phyloP scores from a whole-genome alignment of 306 rosid species.

The Arachis hypogaea region DNA sequence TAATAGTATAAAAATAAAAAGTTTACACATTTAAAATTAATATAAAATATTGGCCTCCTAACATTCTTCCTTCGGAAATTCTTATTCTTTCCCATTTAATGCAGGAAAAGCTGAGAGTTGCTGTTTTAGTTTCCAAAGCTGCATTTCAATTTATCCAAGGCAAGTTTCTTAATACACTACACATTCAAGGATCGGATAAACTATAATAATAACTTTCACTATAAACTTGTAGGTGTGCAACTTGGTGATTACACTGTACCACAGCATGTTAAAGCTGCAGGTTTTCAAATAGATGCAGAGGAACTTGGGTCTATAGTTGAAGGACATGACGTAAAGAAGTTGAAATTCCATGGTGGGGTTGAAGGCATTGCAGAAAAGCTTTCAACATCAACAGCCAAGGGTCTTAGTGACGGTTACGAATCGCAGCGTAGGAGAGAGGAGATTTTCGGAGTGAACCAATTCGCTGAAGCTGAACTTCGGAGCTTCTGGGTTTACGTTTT shows the following conservation, averaged over 20 bases:
- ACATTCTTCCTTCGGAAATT: no score
- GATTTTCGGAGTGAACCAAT: conserved; percentile 74
- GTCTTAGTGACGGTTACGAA: conserved; percentile 52
- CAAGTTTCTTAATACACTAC: conserved; percentile 32
- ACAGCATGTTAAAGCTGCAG: conserved; percentile 74
- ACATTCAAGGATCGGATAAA: background rate
- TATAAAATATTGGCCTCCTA: no score
- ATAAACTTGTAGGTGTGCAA: conserved; percentile 64
- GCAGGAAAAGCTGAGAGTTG: conserved; percentile 91
- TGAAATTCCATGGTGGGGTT: conserved; percentile 77
- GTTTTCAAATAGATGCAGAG: conserved; percentile 78
- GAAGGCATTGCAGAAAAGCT: conserved; percentile 71
- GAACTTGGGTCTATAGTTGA: conserved; percentile 90
- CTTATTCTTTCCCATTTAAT: conserved; percentile 17
- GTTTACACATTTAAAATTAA: no score
- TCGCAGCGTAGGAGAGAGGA: conserved; percentile 53
- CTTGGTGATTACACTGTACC: conserved; percentile 73
- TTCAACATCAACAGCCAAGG: conserved; percentile 61
- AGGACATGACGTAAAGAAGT: conserved; percentile 78
- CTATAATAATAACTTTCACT: conserved; percentile 22
- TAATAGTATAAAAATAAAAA: no score
- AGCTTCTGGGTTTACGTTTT: conserved; percentile 82
- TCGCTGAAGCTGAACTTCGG: conserved; percentile 66
- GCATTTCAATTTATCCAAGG: conserved; percentile 91
- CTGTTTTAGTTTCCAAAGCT: conserved; percentile 93